A percentile compares a stretch with the other conserved stretches of the same genome.
Evolutionary conservation across 805 yeast species (phyloP).

Genomic region (Wickerhamiella musiphila): DNA sequence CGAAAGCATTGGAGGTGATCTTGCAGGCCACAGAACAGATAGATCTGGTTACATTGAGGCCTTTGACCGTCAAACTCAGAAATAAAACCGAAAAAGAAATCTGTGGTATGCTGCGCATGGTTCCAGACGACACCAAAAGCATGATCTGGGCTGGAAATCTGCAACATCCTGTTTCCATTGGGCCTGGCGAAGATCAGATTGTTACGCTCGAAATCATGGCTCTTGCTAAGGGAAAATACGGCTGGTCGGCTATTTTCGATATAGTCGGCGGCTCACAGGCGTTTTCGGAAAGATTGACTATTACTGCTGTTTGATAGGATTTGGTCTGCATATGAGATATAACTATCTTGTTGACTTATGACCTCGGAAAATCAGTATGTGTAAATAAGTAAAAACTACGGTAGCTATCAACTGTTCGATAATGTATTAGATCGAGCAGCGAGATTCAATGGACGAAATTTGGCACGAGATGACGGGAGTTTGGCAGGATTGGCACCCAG

Average conservation of each 20-base stretch:
- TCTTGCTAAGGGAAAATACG: conserved; percentile 63
- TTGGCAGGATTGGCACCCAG: no score
- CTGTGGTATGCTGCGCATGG: conserved; percentile 42
- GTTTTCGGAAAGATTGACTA: conserved; percentile 7
- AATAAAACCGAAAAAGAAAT: conserved; percentile 30
- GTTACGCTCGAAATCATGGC: conserved; percentile 42
- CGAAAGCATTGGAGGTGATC: conserved; percentile 8
- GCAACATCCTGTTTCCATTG: conserved; percentile 35
- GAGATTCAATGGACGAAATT: no score
- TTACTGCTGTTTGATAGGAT: neutral
- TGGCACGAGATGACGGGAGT: no score
- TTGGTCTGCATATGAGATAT: neutral
- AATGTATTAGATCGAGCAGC: no score
- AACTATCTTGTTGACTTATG: neutral
- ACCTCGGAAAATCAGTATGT: neutral
- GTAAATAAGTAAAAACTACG: no score
- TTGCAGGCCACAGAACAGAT: conserved; percentile 13
- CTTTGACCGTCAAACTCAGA: conserved; percentile 30
- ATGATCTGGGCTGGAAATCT: conserved; percentile 57
- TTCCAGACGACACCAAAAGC: conserved; percentile 34
- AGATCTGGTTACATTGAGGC: conserved; percentile 32
- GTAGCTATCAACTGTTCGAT: no score
- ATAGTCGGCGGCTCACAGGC: conserved; percentile 18
- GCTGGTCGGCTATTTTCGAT: conserved; percentile 55
- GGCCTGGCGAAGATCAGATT: conserved; percentile 26